These are phyloP conservation scores for Phoma sp. DNA, from an alignment of 2,329 filamentous ascomycete species.

Conservation along the genomic window DNA sequence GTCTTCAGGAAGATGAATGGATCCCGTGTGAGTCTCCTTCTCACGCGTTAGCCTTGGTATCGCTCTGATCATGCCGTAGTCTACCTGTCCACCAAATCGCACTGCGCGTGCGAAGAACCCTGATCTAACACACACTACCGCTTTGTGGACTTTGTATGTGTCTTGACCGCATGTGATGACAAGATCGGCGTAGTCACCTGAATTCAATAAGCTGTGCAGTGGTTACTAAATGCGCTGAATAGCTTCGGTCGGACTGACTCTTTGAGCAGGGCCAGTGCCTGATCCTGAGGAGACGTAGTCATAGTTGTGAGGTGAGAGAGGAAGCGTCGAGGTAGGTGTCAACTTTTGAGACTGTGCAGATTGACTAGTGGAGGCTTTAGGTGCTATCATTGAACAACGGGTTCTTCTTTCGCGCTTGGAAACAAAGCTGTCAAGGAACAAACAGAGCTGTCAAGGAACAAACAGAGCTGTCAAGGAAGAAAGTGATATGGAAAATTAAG, in stretches of 20 bases:
- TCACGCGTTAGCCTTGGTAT: background rate
- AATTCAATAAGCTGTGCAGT: background rate
- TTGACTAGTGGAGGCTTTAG: no score
- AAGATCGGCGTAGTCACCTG: constrained; percentile 19
- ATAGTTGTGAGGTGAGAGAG: background rate
- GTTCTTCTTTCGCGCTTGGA: no score
- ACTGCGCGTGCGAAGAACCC: constrained; percentile 18
- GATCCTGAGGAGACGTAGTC: background rate
- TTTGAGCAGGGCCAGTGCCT: background rate
- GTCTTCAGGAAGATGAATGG: constrained; percentile 19
- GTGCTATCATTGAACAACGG: no score
- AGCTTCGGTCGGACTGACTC: background rate
- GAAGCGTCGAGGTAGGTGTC: no score
- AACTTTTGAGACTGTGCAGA: no score
- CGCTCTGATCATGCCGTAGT: background rate
- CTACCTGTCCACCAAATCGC: constrained; percentile 1
- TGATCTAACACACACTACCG: constrained; percentile 18
- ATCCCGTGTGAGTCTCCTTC: background rate
- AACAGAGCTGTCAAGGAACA: no score
- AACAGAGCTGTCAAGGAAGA: no score
- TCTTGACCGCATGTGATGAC: constrained; percentile 19
- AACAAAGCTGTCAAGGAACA: no score
- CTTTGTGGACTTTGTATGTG: constrained; percentile 27
- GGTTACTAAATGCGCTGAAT: background rate
- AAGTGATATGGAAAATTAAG: no score